Evolutionary conservation across 495 filamentous ascomycete species (phyloP), one percentile per base, ranked within the genome.

Genomic region (Bathelium albidoporum): DNA sequence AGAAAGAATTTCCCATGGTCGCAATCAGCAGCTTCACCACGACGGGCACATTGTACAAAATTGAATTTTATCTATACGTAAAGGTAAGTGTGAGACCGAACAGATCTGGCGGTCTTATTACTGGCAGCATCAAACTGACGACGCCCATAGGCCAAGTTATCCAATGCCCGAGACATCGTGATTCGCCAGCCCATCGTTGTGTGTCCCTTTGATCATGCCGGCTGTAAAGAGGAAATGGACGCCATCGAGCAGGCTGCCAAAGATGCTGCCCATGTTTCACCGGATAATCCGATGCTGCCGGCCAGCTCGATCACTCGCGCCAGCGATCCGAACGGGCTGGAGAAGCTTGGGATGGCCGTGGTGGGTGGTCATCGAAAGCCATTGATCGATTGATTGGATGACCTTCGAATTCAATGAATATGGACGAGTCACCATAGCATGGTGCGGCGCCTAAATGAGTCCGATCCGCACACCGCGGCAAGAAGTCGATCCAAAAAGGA

Each of bases 181-280:
- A 83, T 97, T 43, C 87, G 93, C 52, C 91, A 97, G 74, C 91
- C 89, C 60, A 97, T 98, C 62, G 89, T 97, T 52, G 93, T 98
- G 58, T 97, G 93, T 68, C 94, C 95, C 0, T 85, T 96, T 43
- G 94, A 98, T 72, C 90, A 97, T 68, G 89, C 92, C 63, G 90
- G 87, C 14, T 97, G 94, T 77, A 96, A 95, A 71, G 91, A 96
- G 68, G 95, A 98, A 77, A 95, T 98, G 89, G 91, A 96, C 70
- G 90, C 91, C 9, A 97, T 97, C 65, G 90, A 96, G 69, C 88
- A 94, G 74, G 89, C 95, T 0, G 94, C 94, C 1, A 91, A 91
- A 73, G 92, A 97, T 63, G 93, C 94, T 5, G 85, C 88, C 26
- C 84, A 88, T 63, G 85, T 98, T 53, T 89, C 89, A 68, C 86